Evolutionary conservation across 2,329 filamentous ascomycete species (phyloP), one percentile per base, ranked within the genome.

Genomic region (Aspergillus terreus): DNA sequence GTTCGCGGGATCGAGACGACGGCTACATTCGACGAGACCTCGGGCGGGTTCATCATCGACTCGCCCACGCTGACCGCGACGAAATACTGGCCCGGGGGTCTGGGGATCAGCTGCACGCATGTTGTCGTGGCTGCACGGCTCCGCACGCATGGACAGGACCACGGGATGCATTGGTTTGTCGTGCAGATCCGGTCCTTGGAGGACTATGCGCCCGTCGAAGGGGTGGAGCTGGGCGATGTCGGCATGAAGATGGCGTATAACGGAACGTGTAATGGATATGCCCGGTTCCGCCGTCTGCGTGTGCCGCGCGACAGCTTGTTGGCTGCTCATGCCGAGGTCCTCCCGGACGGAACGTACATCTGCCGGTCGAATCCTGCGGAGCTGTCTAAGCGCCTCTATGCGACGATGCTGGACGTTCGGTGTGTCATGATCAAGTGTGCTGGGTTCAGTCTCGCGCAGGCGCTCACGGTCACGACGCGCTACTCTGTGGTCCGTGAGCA

Each of bases 1-100:
- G 77, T 80, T 11, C 67, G 72, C 45, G 77, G 77, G 0, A 59
- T 80, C 6, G 77, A 80, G 54, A 50, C 49, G 4, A 50, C 49
- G 4, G 49, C 44, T 4, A 46, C 33, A 3, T 50, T 50, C 15
- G 43, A 50, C 1, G 42, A 21, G n/a, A 33, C 23, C 3, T 15
- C 35, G 1, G 44, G 17, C 15, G 38, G 25, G 3, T 50, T 50
- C 36, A 40, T 45, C 1, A 41, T 50, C 4, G 30, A 50, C 40
- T 50, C 43, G 2, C 41, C 47, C 4, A 50, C 47, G 3, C 27
- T 44, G 2, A 50, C 42, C 4, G 35, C 43, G 3, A 21, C 36
- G 30, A 50, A 46, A 15, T 50, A 50, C 43, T 50, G 42, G 49
- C 49, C 49, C 0, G 49, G 49, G 2, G 49, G 42, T 6, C 25